These are phyloP conservation scores for Martiniozyma abietophila DNA, from an alignment of 805 yeast genomes.

Conservation along the genomic window DNA sequence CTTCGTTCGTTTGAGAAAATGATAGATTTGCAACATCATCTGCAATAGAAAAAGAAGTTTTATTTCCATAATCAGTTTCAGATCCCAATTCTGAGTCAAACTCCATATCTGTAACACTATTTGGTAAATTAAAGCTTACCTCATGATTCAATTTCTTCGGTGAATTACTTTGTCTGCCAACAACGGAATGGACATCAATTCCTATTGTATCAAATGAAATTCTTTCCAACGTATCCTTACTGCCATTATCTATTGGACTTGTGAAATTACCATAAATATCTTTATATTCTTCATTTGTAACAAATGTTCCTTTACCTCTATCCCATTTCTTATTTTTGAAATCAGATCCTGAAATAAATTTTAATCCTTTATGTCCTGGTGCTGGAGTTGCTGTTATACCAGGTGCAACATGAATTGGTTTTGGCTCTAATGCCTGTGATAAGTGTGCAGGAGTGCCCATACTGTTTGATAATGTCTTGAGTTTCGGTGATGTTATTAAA, in stretches of 20 bases:
- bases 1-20: constrained; percentile 37
- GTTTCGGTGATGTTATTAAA: too few species aligned
- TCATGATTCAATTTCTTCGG: constrained; percentile 9
- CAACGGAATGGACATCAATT: constrained; percentile 13
- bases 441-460: too few species aligned
- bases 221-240: constrained; percentile 7
- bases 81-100: background rate
- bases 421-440: too few species aligned
- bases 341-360: constrained; percentile 25
- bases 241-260: background rate
- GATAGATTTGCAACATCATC: constrained; percentile 27
- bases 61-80: constrained; percentile 1
- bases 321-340: constrained; percentile 25
- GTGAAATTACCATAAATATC: constrained; percentile 1
- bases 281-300: constrained; percentile 16
- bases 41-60: constrained; percentile 1
- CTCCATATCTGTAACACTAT: background rate
- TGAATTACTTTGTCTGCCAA: constrained; percentile 1
- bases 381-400: constrained; percentile 8
- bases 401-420: constrained; percentile 4
- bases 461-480: too few species aligned
- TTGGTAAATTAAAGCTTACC: constrained; percentile 18
- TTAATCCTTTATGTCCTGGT: constrained; percentile 18
- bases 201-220: constrained; percentile 12
- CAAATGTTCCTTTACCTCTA: constrained; percentile 18